These are phyloP conservation scores for Mesotaenium endlicherianum DNA, from an alignment of 139 green algal genomes.

Conservation along the genomic window DNA sequence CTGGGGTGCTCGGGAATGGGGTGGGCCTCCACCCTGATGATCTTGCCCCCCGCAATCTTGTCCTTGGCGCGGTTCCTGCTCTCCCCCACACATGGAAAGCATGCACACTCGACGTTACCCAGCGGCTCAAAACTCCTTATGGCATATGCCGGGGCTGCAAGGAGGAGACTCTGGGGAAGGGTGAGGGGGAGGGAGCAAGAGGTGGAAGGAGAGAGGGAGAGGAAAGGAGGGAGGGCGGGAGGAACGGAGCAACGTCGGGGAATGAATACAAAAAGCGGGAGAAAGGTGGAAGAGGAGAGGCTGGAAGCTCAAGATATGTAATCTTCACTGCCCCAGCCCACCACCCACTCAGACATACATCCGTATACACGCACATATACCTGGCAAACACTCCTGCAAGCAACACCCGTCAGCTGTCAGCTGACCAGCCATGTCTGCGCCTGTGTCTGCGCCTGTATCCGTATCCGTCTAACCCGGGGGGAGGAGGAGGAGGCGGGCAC, in stretches of 20 bases:
- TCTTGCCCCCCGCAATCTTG: constrained; percentile 92
- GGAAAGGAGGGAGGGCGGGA: constrained; percentile 1
- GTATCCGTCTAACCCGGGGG: neutral
- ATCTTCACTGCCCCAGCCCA: neutral
- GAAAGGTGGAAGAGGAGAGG: neutral
- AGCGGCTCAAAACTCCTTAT: too few species aligned
- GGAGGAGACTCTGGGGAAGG: neutral
- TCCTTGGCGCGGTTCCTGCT: constrained; percentile 67
- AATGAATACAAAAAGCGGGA: neutral
- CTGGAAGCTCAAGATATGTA: constrained; percentile 8
- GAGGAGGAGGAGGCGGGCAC: neutral
- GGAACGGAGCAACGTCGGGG: neutral
- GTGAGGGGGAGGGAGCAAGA: constrained; percentile 7
- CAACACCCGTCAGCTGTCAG: neutral
- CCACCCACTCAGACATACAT: neutral
- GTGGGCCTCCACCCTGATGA: constrained; percentile 97
- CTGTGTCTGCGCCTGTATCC: neutral
- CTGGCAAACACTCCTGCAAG: neutral
- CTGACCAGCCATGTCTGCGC: neutral
- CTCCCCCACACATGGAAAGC: too few species aligned
- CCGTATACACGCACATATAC: neutral
- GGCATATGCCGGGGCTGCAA: too few species aligned
- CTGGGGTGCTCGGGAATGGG: constrained; percentile 97
- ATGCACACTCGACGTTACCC: too few species aligned
- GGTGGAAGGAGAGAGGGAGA: constrained; percentile 14